Evolutionary conservation across 768 basidiomycete genomes (phyloP).

Genomic region (Amanita exitialis): DNA sequence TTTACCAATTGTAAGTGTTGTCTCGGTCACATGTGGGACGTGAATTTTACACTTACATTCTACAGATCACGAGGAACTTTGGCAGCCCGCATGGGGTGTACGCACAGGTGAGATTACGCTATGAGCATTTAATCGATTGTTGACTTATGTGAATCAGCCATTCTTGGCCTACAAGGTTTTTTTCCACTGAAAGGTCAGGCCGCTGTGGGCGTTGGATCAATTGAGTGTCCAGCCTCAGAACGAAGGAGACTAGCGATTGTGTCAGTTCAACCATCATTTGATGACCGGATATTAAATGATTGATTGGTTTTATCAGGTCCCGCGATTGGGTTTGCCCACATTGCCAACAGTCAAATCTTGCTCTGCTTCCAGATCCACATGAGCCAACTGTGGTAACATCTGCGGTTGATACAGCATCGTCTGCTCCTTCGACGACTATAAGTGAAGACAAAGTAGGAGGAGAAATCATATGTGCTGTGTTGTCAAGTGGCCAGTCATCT

Average conservation of each 20-base stretch:
- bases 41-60: constrained; percentile 9
- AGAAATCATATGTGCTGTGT: background rate
- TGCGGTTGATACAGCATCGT: background rate
- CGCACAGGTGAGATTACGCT: constrained; percentile 57
- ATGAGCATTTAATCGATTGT: background rate
- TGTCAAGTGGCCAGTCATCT: background rate
- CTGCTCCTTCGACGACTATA: background rate
- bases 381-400: background rate
- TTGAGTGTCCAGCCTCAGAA: constrained; percentile 68
- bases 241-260: constrained; percentile 68
- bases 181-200: constrained; percentile 84
- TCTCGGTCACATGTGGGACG: constrained; percentile 7
- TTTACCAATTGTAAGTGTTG: constrained; percentile 68
- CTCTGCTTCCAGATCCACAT: constrained; percentile 61
- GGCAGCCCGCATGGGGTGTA: constrained; percentile 99
- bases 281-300: background rate
- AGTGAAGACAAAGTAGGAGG: background rate
- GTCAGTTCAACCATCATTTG: constrained; percentile 33
- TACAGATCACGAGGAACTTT: constrained; percentile 87
- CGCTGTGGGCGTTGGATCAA: constrained; percentile 79
- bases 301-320: constrained; percentile 47
- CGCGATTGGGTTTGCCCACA: constrained; percentile 73
- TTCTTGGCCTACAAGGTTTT: constrained; percentile 82
- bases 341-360: constrained; percentile 58
- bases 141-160: constrained; percentile 35